A percentile compares a stretch with the other conserved stretches of the same genome.
These are phyloP conservation scores for Ophiostoma perfectum DNA, from an alignment of 2,329 filamentous ascomycete species.

Conservation along the genomic window DNA sequence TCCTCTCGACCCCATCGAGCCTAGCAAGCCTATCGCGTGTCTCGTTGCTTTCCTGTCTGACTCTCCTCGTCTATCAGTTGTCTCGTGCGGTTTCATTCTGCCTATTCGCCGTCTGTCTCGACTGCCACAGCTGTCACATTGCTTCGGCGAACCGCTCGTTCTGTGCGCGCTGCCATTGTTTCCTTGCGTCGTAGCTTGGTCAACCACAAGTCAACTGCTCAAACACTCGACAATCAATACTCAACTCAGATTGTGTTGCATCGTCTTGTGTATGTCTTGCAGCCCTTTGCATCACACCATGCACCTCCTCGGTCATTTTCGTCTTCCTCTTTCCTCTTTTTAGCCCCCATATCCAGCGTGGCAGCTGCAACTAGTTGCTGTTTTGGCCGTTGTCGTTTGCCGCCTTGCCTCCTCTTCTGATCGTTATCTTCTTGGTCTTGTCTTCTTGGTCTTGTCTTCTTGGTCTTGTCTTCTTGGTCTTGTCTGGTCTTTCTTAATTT, in stretches of 20 bases:
- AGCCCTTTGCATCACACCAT: not conserved
- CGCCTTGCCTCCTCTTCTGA: too few relatives aligned
- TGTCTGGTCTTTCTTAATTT: not conserved
- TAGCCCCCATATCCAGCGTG: not conserved
- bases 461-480: too few relatives aligned
- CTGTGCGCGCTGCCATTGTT: not conserved
- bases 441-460: not conserved
- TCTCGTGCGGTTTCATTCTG: not conserved
- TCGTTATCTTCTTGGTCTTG: too few relatives aligned
- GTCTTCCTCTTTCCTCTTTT: not conserved
- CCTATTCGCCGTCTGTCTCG: not conserved
- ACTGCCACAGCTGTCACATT: slow-evolving; percentile 11
- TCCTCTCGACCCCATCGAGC: not conserved
- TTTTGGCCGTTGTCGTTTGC: too few relatives aligned
- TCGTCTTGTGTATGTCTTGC: not conserved
- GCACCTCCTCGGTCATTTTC: not conserved
- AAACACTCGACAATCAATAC: too few relatives aligned
- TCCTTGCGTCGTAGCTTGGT: not conserved
- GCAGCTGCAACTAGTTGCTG: too few relatives aligned
- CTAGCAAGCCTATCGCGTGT: too few relatives aligned
- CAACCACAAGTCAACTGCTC: not conserved
- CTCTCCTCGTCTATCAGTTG: slow-evolving; percentile 7
- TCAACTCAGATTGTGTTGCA: not conserved
- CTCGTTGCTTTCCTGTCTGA: not conserved
- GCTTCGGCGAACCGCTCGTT: not conserved